Evolutionary conservation across 495 filamentous ascomycete genomes (phyloP).

Genomic region (Chaetomium fimeti): DNA sequence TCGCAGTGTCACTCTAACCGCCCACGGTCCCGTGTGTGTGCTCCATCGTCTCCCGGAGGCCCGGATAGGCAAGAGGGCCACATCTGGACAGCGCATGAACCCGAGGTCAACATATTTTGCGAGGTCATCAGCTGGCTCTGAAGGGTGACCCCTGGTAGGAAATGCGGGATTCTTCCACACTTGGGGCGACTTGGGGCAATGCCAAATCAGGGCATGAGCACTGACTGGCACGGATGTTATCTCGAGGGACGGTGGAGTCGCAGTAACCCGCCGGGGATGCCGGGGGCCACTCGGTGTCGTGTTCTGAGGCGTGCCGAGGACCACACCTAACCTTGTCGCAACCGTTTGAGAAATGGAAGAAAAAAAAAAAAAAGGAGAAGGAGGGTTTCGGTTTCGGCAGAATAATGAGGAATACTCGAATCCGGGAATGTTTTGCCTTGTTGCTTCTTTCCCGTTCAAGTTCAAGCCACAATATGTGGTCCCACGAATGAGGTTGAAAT

Average conservation of each 20-base stretch:
- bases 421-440: not conserved
- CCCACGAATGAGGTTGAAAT: no score
- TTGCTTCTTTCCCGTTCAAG: not conserved
- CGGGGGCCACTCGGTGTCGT: constrained; percentile 3
- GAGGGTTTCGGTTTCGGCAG: not conserved
- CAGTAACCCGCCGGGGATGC: not conserved
- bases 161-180: not conserved
- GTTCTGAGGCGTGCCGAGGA: constrained; percentile 4
- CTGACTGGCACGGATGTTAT: no score
- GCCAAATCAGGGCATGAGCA: not conserved
- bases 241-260: not conserved
- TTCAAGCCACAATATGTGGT: no score
- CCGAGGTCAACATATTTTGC: not conserved
- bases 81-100: not conserved
- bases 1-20: not conserved
- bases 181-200: constrained; percentile 1
- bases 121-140: not conserved
- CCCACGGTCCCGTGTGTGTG: not conserved
- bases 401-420: not conserved
- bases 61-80: not conserved
- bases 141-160: not conserved
- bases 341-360: not conserved
- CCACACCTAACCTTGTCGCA: not conserved
- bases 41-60: not conserved
- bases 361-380: not conserved